Base-by-base conservation (phyloP, 163 green algal species). In the Scenedesmus sp. region DNA sequence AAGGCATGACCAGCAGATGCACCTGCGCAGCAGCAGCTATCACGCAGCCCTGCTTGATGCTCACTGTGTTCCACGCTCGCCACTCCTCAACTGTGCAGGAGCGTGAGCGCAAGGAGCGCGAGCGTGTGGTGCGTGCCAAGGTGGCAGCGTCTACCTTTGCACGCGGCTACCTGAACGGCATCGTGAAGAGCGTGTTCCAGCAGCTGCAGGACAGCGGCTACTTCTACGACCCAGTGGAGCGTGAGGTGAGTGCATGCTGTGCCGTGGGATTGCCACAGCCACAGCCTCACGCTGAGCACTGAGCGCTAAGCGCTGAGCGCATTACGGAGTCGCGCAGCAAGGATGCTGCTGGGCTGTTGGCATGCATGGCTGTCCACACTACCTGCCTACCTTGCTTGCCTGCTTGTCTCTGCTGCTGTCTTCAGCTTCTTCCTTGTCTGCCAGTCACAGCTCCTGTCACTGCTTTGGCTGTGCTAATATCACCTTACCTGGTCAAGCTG, bases 191-290 rank as follows among this genome's bases (percentile, higher is more conserved):
- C 54, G 96, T 98, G 5, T 98, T 98, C 81, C 93, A 96, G 54
- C 74, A 92, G 15, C 94, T 99, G 57, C 91, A 96, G 90, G 89
- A 95, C 46, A 91, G 84, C 1, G 97, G 97, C 54, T 95, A 96
- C 91, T 98, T 99, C 95, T 97, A 96, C 82, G 96, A 99, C 93
- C 96, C 97, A 10, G 94, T 98, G 26, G 92, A 97, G 93, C 91
- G 93, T 20, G 97, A 98, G 94, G 95, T 98, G 77, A 16, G 82
- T 9, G 10, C 34, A 46, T 46, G 34, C 34, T 64, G 59, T 15
- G 59, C 59, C 66, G 18, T 13, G 86, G 34, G 34, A 46, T 46
- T 46, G 34, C 34, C 34, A 46, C 34, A 46, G 34, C 34, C 34
- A 46, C 34, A 46, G 34, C 34, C 34, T 46, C 34, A 46, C 34